Percentiles rank a stretch among this genome's conserved stretches.
phyloP scores from a whole-genome alignment of 2,329 filamentous ascomycete species.

The Didymosphaeria variabile region DNA sequence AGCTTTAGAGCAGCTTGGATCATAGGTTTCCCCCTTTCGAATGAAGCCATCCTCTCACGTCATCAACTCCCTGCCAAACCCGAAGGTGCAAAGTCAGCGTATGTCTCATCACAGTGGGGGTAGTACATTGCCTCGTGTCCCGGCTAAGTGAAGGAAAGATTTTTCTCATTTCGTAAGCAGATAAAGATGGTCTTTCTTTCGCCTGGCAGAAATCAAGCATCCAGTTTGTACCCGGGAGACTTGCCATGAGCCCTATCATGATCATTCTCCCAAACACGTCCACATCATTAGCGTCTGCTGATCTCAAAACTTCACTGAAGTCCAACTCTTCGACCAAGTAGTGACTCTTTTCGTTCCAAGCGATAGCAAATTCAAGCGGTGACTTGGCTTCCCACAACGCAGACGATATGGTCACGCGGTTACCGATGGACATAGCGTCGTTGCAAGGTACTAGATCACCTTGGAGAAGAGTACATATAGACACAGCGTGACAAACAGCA shows the following conservation, averaged over 20 bases:
- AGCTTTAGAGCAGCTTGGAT: not conserved
- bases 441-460: constrained; percentile 28
- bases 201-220: too few species aligned
- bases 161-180: too few species aligned
- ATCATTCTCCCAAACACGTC: constrained; percentile 42
- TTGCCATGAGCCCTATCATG: constrained; percentile 33
- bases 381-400: constrained; percentile 41
- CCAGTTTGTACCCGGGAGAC: too few species aligned
- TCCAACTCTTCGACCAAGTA: constrained; percentile 40
- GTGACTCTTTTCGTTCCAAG: constrained; percentile 43
- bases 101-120: too few species aligned
- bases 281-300: constrained; percentile 37
- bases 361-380: constrained; percentile 42
- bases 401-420: constrained; percentile 35
- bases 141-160: too few species aligned
- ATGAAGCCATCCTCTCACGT: constrained; percentile 42
- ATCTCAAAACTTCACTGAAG: constrained; percentile 33
- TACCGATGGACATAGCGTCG: constrained; percentile 18
- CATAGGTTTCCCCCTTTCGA: constrained; percentile 29
- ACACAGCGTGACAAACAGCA: constrained; percentile 57
- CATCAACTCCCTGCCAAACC: constrained; percentile 44
- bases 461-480: constrained; percentile 32
- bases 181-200: too few species aligned
- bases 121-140: too few species aligned
- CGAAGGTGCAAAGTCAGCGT: too few species aligned